phyloP scores from a whole-genome alignment of 2,329 filamentous ascomycete species.

The Epichloe hybrida region DNA sequence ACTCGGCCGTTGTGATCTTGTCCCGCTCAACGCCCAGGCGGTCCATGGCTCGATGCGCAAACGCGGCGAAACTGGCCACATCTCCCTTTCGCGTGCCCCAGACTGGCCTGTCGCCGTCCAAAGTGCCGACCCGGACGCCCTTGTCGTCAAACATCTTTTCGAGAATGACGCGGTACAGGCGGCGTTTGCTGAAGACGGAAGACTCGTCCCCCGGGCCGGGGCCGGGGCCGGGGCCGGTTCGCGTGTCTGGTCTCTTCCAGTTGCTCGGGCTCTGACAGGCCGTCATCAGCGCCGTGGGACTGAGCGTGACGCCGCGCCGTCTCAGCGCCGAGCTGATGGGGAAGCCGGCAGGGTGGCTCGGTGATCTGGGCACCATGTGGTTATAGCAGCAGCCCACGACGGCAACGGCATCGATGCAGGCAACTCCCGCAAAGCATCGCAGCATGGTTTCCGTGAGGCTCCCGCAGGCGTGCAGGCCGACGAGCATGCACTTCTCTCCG shows the following conservation, averaged over 20 bases:
- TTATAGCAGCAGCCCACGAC: slow-evolving; percentile 22
- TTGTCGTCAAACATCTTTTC: slow-evolving; percentile 18
- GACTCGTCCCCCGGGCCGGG: neutral
- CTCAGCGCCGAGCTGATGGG: slow-evolving; percentile 23
- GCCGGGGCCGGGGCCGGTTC: neutral
- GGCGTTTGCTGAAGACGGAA: slow-evolving; percentile 14
- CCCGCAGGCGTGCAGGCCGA: slow-evolving; percentile 20
- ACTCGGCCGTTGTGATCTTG: slow-evolving; percentile 9
- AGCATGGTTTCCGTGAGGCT: slow-evolving; percentile 21
- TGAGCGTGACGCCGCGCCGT: slow-evolving; percentile 11
- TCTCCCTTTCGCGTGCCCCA: slow-evolving; percentile 20
- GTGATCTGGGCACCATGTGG: slow-evolving; percentile 19
- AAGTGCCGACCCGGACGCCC: slow-evolving; percentile 5
- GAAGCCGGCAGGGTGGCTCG: slow-evolving; percentile 22
- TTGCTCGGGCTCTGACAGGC: slow-evolving; percentile 21
- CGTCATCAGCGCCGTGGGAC: slow-evolving; percentile 19
- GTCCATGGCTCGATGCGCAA: slow-evolving; percentile 14
- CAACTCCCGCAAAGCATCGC: slow-evolving; percentile 13
- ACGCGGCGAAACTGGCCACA: slow-evolving; percentile 12
- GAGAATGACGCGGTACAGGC: slow-evolving; percentile 15
- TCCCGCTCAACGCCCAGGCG: slow-evolving; percentile 9
- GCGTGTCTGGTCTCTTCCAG: slow-evolving; percentile 13
- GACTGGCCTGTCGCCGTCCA: slow-evolving; percentile 7
- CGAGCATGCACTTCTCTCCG: slow-evolving; percentile 17
- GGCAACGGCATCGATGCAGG: slow-evolving; percentile 12